These are phyloP conservation scores for Calonectria hongkongensis DNA, from an alignment of 2,329 filamentous ascomycete species.

Conservation along the genomic window DNA sequence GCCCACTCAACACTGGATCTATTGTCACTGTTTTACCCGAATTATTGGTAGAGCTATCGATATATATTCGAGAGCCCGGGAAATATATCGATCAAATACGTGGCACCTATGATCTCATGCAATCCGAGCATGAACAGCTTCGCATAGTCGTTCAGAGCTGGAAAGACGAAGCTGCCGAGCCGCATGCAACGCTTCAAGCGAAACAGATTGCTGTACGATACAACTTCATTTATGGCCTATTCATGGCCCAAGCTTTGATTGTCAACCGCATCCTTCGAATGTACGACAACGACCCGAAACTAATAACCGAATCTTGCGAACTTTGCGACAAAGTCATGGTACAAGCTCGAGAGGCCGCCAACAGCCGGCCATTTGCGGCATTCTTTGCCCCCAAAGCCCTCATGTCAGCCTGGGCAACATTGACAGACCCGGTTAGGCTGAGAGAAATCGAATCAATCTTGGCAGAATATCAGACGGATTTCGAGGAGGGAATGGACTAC, in stretches of 20 bases:
- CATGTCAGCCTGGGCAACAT: conserved; percentile 23
- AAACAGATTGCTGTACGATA: not conserved
- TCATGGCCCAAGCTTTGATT: conserved; percentile 27
- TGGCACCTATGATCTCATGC: conserved; percentile 3
- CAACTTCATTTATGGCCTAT: conserved; percentile 27
- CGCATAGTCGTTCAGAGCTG: not conserved
- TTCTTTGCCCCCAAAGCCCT: conserved; percentile 24
- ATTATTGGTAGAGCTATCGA: conserved; percentile 1
- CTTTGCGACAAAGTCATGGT: not conserved
- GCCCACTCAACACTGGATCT: conserved; percentile 9
- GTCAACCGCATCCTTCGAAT: conserved; percentile 27
- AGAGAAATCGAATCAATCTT: not conserved
- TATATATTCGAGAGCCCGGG: conserved; percentile 16
- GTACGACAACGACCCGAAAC: conserved; percentile 1
- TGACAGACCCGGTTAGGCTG: not conserved
- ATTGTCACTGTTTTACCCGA: conserved; percentile 3
- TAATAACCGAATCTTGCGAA: not conserved
- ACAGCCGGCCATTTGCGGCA: conserved; percentile 23
- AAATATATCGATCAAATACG: conserved; percentile 9
- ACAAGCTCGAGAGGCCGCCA: conserved; percentile 3
- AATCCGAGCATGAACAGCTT: not conserved
- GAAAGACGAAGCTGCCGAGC: not conserved
- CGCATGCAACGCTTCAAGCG: not conserved
- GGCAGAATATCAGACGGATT: conserved; percentile 20
- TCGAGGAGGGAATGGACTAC: conserved; percentile 14